phyloP scores from a whole-genome alignment of 306 rosid species.

The Cotoneaster glaucophyllus region DNA sequence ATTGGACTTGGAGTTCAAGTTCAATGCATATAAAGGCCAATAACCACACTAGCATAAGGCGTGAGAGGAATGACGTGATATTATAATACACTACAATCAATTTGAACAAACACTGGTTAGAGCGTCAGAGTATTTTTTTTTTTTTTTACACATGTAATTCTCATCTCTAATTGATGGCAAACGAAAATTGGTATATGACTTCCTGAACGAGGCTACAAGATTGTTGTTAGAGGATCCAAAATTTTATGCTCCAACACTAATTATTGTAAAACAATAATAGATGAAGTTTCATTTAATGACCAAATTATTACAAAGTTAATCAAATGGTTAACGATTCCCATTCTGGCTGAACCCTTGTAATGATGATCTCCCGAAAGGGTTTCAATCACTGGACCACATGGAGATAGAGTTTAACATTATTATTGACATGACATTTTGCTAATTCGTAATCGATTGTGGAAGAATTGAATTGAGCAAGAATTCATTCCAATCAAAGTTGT shows the following conservation, averaged over 20 bases:
- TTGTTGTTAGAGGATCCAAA: neutral
- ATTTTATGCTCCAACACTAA: neutral
- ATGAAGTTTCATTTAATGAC: neutral
- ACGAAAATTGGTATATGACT: too few relatives aligned
- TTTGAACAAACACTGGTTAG: neutral
- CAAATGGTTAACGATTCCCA: neutral
- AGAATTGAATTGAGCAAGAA: neutral
- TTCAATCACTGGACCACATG: neutral
- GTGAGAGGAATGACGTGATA: too few relatives aligned
- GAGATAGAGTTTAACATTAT: neutral
- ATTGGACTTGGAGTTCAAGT: neutral
- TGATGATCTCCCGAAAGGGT: neutral
- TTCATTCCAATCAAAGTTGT: neutral
- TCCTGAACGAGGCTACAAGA: too few relatives aligned
- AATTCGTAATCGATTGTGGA: neutral
- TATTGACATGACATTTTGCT: neutral
- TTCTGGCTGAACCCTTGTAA: neutral
- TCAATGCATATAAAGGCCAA: neutral
- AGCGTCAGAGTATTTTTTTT: too few relatives aligned
- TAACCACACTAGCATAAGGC: neutral
- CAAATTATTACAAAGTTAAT: neutral
- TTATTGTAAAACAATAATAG: neutral
- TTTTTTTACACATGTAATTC: too few relatives aligned
- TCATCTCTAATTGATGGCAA: neutral
- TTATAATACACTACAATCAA: too few relatives aligned